A percentile compares a stretch with the other conserved stretches of the same genome.
Conservation (phyloP, 495 filamentous ascomycete species). For the Bryoglossum gracile region DNA sequence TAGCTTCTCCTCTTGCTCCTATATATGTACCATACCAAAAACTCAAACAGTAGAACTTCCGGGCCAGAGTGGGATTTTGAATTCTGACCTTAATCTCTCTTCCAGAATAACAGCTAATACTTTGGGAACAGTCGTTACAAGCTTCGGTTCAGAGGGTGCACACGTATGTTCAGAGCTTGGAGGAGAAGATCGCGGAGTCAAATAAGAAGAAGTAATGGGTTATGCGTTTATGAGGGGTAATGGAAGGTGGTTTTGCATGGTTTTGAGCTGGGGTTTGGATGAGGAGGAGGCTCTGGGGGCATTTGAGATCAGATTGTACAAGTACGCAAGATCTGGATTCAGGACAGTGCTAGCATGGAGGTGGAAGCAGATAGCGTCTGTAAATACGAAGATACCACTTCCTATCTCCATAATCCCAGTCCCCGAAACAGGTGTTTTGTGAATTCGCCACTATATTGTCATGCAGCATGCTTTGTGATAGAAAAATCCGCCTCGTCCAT, state of each 20-base stretch:
- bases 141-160: conserved; percentile 78
- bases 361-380: not conserved
- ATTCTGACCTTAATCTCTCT: no score
- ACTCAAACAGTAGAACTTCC: conserved; percentile 16
- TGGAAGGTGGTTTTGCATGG: not conserved
- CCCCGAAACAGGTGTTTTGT: not conserved
- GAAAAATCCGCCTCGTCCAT: not conserved
- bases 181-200: conserved; percentile 69
- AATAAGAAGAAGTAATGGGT: conserved; percentile 49
- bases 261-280: not conserved
- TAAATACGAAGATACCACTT: conserved; percentile 6
- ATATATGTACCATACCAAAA: no score
- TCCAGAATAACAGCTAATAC: not conserved
- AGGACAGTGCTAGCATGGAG: conserved; percentile 8
- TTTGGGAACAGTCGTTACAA: conserved; percentile 66
- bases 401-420: not conserved
- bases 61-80: no score
- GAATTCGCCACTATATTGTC: not conserved
- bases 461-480: not conserved
- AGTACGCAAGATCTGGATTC: not conserved
- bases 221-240: conserved; percentile 1
- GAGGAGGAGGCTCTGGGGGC: not conserved
- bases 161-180: conserved; percentile 70
- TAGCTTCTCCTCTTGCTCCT: conserved; percentile 13
- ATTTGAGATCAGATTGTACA: conserved; percentile 9